Evolutionary conservation across 208 protist species (phyloP), one percentile per base, ranked within the genome.

Genomic region (Crithidia brevicula): DNA sequence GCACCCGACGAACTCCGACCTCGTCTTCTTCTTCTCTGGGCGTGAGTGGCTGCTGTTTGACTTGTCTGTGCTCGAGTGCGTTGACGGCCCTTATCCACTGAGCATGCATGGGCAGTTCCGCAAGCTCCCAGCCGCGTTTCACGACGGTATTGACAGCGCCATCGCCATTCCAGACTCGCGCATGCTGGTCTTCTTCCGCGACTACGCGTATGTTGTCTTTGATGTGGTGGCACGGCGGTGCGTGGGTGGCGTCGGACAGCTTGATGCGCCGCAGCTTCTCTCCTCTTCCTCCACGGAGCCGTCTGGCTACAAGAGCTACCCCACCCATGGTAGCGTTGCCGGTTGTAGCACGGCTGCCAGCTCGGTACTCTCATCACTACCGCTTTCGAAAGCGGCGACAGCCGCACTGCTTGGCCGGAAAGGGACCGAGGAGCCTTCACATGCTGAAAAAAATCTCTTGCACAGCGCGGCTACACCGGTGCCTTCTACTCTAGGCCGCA

Each of bases 11-110:
- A 79, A 86, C 34, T 60, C 82, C 28, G 31, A 64, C n/a, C 77
- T 70, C 10, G 79, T 79, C 27, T 72, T 95, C 27, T 82, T 92
- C 64, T 92, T 92, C 61, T 77, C 73, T 2, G 82, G 87, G 11
- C 70, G 69, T 1, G 56, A 61, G 27, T 95, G 85, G 72, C 42
- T 88, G 42, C 54, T 89, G 1, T 91, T 92, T 51, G 78, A 95
- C 60, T 22, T 89, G 6, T 34, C 56, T 7, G 13, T 67, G 18
- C 33, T 50, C 4, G 73, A 66, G 45, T 73, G 65, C 36, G 59
- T 72, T 23, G 65, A 69, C 15, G 67, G 63, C 13, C 67, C 68
- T 22, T 70, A 74, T 42, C 43, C 31, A 31, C 64, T 57, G 10
- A 18, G 38, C 54, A 22, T 20, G 4, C 68, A 69, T 45, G 67